Percentiles rank a stretch among this genome's conserved stretches.
phyloP scores from a whole-genome alignment of 176 grass and related monocot genomes.

The Chloris gayana region DNA sequence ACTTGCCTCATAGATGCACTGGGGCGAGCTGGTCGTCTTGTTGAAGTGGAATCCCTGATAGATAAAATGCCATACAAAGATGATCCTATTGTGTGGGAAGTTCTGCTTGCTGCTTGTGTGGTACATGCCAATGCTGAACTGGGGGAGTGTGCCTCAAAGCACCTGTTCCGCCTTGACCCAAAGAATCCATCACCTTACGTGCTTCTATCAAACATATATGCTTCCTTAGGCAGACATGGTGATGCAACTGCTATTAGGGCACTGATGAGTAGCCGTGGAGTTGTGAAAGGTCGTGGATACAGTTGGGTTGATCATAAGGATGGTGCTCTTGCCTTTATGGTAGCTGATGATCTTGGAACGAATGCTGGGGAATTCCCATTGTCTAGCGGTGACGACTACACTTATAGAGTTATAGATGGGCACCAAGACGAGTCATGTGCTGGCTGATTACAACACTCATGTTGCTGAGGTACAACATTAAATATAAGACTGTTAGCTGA shows the following conservation, averaged over 20 bases:
- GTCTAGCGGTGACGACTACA: neutral
- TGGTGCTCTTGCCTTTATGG: constrained; percentile 66
- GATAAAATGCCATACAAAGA: constrained; percentile 67
- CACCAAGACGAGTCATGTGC: constrained; percentile 26
- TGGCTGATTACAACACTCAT: constrained; percentile 30
- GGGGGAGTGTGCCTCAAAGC: constrained; percentile 63
- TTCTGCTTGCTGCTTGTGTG: constrained; percentile 78
- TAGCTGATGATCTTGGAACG: constrained; percentile 56
- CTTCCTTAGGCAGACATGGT: constrained; percentile 60
- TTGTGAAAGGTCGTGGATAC: constrained; percentile 71
- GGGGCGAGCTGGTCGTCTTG: constrained; percentile 66
- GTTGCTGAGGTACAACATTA: constrained; percentile 20
- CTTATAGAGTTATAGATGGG: constrained; percentile 31
- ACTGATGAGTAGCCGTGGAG: constrained; percentile 70
- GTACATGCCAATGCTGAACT: constrained; percentile 75
- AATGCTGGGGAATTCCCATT: constrained; percentile 30
- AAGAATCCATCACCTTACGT: constrained; percentile 79
- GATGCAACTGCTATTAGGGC: constrained; percentile 70
- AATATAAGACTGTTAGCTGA: constrained; percentile 4
- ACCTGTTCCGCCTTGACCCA: constrained; percentile 70
- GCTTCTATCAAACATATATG: constrained; percentile 96
- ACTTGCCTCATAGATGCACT: constrained; percentile 88
- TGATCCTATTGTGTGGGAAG: constrained; percentile 83
- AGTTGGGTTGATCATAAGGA: constrained; percentile 83
- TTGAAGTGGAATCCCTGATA: constrained; percentile 65